phyloP scores from a whole-genome alignment of 1,284 basidiomycete genomes.

The Testicularia cyperi region DNA sequence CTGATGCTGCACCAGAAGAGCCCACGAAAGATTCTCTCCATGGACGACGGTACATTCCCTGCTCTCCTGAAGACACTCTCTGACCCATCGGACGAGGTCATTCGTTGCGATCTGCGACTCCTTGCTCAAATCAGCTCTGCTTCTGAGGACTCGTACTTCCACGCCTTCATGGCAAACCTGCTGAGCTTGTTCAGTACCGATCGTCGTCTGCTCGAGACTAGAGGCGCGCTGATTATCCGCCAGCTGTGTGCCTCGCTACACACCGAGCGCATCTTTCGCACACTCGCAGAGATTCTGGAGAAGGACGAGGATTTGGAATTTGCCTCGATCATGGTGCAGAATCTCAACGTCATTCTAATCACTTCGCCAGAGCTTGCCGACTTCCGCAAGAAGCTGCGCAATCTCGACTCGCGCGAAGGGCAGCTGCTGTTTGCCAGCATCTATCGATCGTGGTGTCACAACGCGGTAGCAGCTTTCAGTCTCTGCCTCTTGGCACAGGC shows the following conservation, averaged over 20 bases:
- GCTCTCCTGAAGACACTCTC: conserved; percentile 92
- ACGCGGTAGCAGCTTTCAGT: conserved; percentile 92
- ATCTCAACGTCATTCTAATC: conserved; percentile 92
- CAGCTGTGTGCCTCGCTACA: conserved; percentile 92
- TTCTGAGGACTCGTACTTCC: conserved; percentile 94
- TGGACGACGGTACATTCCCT: conserved; percentile 95
- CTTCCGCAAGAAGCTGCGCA: conserved; percentile 88
- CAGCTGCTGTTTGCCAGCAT: conserved; percentile 87
- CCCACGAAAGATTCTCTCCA: conserved; percentile 91
- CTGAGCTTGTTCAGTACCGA: conserved; percentile 95
- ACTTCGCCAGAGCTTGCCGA: conserved; percentile 93
- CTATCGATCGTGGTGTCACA: conserved; percentile 98
- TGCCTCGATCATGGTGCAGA: conserved; percentile 94
- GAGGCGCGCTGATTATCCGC: conserved; percentile 92
- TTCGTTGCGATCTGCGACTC: conserved; percentile 91
- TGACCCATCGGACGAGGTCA: conserved; percentile 94
- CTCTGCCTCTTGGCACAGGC: conserved; percentile 94
- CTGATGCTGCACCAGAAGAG: conserved; percentile 98
- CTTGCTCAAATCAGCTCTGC: conserved; percentile 89
- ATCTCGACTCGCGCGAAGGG: conserved; percentile 82
- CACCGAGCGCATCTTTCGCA: conserved; percentile 91
- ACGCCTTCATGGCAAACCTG: conserved; percentile 90
- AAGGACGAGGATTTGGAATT: conserved; percentile 99
- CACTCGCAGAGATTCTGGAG: conserved; percentile 94
- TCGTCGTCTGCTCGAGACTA: conserved; percentile 79